Evolutionary conservation across 2,329 filamentous ascomycete genomes (phyloP).

Genomic region (Kalaharituber pfeilii): DNA sequence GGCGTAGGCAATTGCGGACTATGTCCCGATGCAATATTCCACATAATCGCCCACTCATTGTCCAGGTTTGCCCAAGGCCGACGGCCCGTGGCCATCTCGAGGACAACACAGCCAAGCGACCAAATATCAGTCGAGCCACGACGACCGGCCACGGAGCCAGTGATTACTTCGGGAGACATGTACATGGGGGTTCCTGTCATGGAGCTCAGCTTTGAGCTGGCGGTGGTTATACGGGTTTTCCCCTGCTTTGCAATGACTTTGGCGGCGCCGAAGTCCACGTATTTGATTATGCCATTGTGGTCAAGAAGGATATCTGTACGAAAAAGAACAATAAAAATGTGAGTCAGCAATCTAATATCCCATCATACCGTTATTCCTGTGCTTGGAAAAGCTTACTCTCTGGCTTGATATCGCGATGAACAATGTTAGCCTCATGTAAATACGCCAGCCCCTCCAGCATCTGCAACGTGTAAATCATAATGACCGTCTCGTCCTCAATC

Average conservation of each 20-base stretch:
- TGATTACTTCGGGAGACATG: constrained; percentile 97
- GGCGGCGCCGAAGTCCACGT: constrained; percentile 93
- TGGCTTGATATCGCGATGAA: constrained; percentile 94
- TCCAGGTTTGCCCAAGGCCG: constrained; percentile 90
- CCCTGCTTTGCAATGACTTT: constrained; percentile 93
- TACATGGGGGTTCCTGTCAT: constrained; percentile 99
- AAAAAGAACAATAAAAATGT: neutral
- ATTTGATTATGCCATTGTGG: constrained; percentile 96
- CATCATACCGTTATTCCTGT: neutral
- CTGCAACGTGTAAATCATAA: constrained; percentile 90
- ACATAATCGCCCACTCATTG: constrained; percentile 99
- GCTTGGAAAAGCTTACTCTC: constrained; percentile 50
- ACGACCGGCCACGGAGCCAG: constrained; percentile 62
- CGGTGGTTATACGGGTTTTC: constrained; percentile 51
- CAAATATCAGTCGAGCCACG: constrained; percentile 85
- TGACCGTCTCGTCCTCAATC: constrained; percentile 93
- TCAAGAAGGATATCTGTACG: constrained; percentile 90
- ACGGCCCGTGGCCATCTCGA: constrained; percentile 92
- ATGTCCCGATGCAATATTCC: constrained; percentile 96
- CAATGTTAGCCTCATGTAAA: constrained; percentile 76
- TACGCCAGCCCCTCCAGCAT: constrained; percentile 88
- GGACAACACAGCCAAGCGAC: constrained; percentile 89
- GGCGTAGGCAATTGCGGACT: constrained; percentile 64
- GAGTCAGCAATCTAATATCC: neutral
- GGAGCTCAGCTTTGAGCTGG: constrained; percentile 39